A percentile compares a stretch with the other conserved stretches of the same genome.
These are phyloP conservation scores for Lactifluus rugatus DNA, from an alignment of 768 basidiomycete species.

Conservation along the genomic window DNA sequence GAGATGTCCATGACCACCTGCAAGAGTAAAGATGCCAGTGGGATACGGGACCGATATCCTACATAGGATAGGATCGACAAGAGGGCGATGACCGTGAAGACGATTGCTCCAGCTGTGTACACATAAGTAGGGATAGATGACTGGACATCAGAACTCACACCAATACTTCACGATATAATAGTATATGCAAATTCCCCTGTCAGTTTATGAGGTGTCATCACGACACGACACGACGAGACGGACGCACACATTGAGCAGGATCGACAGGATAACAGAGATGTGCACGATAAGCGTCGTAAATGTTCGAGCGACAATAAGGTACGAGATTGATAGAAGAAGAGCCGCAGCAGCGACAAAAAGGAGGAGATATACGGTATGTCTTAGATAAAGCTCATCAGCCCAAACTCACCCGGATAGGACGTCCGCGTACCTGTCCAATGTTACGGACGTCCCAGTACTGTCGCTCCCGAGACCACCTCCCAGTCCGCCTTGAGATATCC, in stretches of 20 bases:
- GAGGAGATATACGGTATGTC: slow-evolving; percentile 68
- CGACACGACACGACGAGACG: background rate
- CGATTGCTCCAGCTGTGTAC: slow-evolving; percentile 56
- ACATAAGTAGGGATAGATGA: background rate
- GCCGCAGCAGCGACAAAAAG: slow-evolving; percentile 63
- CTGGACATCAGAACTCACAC: slow-evolving; percentile 34
- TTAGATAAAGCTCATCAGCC: slow-evolving; percentile 21
- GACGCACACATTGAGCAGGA: slow-evolving; percentile 53
- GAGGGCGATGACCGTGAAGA: slow-evolving; percentile 73
- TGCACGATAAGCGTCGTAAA: slow-evolving; percentile 76
- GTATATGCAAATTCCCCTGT: slow-evolving; percentile 63
- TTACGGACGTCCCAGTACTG: slow-evolving; percentile 44
- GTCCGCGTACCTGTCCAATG: slow-evolving; percentile 50
- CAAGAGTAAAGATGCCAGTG: slow-evolving; percentile 65
- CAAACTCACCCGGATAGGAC: background rate
- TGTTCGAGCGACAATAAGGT: slow-evolving; percentile 58
- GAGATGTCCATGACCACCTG: slow-evolving; percentile 80
- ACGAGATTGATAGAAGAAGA: slow-evolving; percentile 52
- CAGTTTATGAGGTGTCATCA: slow-evolving; percentile 6
- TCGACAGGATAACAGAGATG: slow-evolving; percentile 55
- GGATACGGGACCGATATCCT: slow-evolving; percentile 63
- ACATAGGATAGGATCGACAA: slow-evolving; percentile 68
- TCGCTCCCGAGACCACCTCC: slow-evolving; percentile 59
- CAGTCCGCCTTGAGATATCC: slow-evolving; percentile 53
- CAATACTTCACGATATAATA: slow-evolving; percentile 65